Evolutionary conservation across 2,329 filamentous ascomycete genomes (phyloP).

Genomic region (Endocalyx cinctus): DNA sequence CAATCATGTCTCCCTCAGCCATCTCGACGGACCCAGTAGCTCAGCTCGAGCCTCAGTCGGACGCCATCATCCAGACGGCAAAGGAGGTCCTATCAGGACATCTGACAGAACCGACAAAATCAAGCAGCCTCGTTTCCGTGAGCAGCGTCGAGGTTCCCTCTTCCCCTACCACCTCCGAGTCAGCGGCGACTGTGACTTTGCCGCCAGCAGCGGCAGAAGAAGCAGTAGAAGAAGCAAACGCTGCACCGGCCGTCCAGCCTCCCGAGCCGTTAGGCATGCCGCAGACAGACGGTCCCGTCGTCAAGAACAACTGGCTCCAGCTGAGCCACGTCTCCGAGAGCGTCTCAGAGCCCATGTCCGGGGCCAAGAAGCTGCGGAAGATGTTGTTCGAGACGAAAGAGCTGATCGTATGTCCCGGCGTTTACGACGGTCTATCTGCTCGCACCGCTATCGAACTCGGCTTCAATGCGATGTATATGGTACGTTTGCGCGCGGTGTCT

Average conservation of each 20-base stretch:
- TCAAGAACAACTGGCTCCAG: too few relatives aligned
- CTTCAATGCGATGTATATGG: conserved; percentile 48
- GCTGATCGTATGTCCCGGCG: conserved; percentile 40
- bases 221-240: too few relatives aligned
- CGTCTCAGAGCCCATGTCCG: conserved; percentile 20
- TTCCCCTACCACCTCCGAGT: too few relatives aligned
- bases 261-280: too few relatives aligned
- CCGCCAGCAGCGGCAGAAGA: too few relatives aligned
- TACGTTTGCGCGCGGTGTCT: too few relatives aligned
- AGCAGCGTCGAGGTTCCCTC: too few relatives aligned
- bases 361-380: conserved; percentile 27
- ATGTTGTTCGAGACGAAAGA: conserved; percentile 26
- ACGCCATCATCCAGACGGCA: conserved; percentile 12
- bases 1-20: too few relatives aligned
- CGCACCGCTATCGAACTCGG: conserved; percentile 42
- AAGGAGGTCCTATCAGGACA: conserved; percentile 12
- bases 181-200: too few relatives aligned
- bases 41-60: conserved; percentile 14
- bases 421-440: conserved; percentile 47
- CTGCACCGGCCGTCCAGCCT: too few relatives aligned
- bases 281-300: too few relatives aligned
- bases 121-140: conserved; percentile 8
- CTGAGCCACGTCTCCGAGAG: conserved; percentile 18
- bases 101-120: conserved; percentile 13
- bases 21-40: conserved; percentile 11